Evolutionary conservation across 1,139 yeast species (phyloP).

Genomic region (Hanseniaspora gamundiae): DNA sequence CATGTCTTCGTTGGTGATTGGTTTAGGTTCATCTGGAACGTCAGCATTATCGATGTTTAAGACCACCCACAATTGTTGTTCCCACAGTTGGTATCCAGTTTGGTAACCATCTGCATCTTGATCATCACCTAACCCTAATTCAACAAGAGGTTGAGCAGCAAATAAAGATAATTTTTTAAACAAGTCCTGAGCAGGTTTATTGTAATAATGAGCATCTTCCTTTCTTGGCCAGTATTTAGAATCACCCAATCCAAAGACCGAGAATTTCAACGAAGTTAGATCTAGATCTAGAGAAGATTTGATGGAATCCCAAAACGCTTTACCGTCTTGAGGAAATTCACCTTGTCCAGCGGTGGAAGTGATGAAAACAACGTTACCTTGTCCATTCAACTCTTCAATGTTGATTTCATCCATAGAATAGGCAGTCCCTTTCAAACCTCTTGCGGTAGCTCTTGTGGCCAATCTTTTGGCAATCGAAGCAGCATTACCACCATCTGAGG

Average conservation of each 20-base stretch:
- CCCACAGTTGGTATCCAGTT: slow-evolving; percentile 86
- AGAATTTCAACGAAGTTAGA: slow-evolving; percentile 51
- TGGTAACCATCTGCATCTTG: slow-evolving; percentile 94
- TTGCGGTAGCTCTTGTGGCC: slow-evolving; percentile 70
- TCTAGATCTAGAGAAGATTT: slow-evolving; percentile 57
- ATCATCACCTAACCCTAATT: slow-evolving; percentile 86
- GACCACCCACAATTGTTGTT: slow-evolving; percentile 73
- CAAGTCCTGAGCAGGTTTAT: slow-evolving; percentile 80
- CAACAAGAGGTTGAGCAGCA: slow-evolving; percentile 63
- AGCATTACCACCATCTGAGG: slow-evolving; percentile 94
- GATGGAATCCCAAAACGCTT: slow-evolving; percentile 76
- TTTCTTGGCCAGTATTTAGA: slow-evolving; percentile 95
- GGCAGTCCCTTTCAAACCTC: slow-evolving; percentile 73
- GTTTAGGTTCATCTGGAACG: slow-evolving; percentile 91
- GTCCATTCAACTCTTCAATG: slow-evolving; percentile 67
- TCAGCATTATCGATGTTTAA: slow-evolving; percentile 76
- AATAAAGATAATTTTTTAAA: slow-evolving; percentile 49
- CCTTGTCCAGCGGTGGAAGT: slow-evolving; percentile 96
- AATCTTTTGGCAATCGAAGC: slow-evolving; percentile 72
- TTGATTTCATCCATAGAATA: slow-evolving; percentile 71
- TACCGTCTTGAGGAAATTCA: slow-evolving; percentile 94
- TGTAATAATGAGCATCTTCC: slow-evolving; percentile 87
- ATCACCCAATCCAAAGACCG: slow-evolving; percentile 90
- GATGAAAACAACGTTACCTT: slow-evolving; percentile 70
- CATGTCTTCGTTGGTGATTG: slow-evolving; percentile 92